These are phyloP conservation scores for Dactylorhiza incarnata DNA, from an alignment of 106 monocot species.

Conservation along the genomic window DNA sequence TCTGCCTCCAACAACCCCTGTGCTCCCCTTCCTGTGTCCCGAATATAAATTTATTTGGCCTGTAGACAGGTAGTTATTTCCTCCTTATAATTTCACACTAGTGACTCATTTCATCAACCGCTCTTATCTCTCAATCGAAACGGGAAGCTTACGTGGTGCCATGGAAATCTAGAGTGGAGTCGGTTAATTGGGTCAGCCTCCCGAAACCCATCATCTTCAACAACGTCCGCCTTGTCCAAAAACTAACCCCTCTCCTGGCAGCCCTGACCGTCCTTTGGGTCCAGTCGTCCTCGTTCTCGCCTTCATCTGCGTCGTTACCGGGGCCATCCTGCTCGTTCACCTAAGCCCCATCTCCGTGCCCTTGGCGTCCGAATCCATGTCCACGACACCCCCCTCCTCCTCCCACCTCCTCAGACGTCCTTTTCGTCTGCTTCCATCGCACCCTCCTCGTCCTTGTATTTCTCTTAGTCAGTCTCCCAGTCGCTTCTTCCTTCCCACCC, in stretches of 20 bases:
- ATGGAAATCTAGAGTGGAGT: not conserved
- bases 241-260: slow-evolving; percentile 26
- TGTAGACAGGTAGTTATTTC: too few species aligned
- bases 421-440: slow-evolving; percentile 54
- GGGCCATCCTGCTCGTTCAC: not conserved
- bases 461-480: slow-evolving; percentile 12
- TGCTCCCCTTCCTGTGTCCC: too few species aligned
- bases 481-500: too few species aligned
- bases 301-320: not conserved
- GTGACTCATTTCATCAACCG: too few species aligned
- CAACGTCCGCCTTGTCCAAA: slow-evolving; percentile 47
- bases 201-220: slow-evolving; percentile 38
- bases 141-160: not conserved
- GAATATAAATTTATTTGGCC: too few species aligned
- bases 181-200: not conserved
- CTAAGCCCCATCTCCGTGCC: not conserved
- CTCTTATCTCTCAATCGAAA: not conserved
- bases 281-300: slow-evolving; percentile 10
- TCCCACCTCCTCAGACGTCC: slow-evolving; percentile 19
- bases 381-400: slow-evolving; percentile 15
- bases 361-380: slow-evolving; percentile 9
- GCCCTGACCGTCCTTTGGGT: slow-evolving; percentile 8
- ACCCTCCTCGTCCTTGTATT: slow-evolving; percentile 56
- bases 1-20: too few species aligned
- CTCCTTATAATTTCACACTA: too few species aligned